These are phyloP conservation scores for Syncephalastrum sp. DNA, from an alignment of 371 early-diverging fungal genomes.

Conservation along the genomic window DNA sequence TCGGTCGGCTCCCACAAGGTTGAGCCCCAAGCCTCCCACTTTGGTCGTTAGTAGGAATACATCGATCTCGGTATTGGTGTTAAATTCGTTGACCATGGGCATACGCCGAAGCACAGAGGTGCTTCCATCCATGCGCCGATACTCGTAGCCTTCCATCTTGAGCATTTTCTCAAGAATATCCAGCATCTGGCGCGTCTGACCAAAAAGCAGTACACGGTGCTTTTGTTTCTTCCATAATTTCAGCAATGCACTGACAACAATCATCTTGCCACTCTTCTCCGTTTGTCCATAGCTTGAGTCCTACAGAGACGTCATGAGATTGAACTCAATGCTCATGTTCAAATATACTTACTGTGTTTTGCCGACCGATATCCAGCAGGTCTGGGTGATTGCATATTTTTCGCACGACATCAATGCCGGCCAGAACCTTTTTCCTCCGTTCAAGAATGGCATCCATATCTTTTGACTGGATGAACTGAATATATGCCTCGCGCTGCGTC, in stretches of 20 bases:
- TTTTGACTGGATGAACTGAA: conserved; percentile 68
- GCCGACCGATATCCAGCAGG: conserved; percentile 45
- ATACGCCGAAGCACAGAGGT: conserved; percentile 85
- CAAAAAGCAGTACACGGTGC: conserved; percentile 93
- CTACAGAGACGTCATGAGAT: conserved; percentile 11
- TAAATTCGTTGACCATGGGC: conserved; percentile 88
- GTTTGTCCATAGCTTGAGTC: conserved; percentile 65
- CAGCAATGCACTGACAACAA: conserved; percentile 82
- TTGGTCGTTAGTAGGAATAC: conserved; percentile 96
- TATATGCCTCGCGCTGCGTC: conserved; percentile 78
- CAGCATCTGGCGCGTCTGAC: conserved; percentile 95
- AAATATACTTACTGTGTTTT: conserved; percentile 8
- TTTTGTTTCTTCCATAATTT: conserved; percentile 83
- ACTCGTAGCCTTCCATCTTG: conserved; percentile 47
- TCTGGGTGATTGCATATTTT: conserved; percentile 99
- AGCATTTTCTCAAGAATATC: conserved; percentile 88
- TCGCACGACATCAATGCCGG: conserved; percentile 91
- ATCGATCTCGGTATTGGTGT: conserved; percentile 64
- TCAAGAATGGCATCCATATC: conserved; percentile 77
- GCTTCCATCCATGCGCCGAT: conserved; percentile 94
- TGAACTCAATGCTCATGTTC: not conserved
- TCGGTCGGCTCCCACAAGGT: conserved; percentile 93
- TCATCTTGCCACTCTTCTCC: conserved; percentile 83
- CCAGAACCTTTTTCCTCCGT: conserved; percentile 83
- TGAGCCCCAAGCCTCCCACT: conserved; percentile 96